Base-by-base conservation (phyloP, 768 basidiomycete species). In the Xerocomellus dryophilus region DNA sequence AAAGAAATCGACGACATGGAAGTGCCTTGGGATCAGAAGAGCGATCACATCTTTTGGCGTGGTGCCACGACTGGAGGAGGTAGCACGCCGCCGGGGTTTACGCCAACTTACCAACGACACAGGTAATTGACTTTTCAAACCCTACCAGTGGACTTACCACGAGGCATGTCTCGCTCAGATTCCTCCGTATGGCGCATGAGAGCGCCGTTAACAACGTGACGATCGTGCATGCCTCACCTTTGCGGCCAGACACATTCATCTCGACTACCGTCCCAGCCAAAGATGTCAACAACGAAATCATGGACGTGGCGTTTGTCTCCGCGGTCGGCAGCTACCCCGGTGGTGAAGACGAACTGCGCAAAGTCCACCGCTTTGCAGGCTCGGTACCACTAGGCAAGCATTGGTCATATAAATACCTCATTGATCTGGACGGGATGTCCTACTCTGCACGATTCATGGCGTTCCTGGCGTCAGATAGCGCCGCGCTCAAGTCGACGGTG, bases 11-110 rank as follows among this genome's bases (percentile, higher is more conserved):
- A 98, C 60, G 77, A 84, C 49, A 88, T 92, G 85, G 95, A 98
- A 63, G 69, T 83, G 9, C 82, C 89, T 1, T 99, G 96, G 96
- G 87, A 90, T 50, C 73, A 86, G 56, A 98, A 98, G 74, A 73
- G 76, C n/a, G 82, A 93, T 66, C 82, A 81, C 65, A 81, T 98
- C 39, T 95, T 95, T 70, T 99, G 96, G 93, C 76, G 97, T 42
- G 97, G 97, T 11, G 93, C 94, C 3, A 96, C 93, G 0, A 98
- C 96, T 0, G 97, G 97, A 51, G 95, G 95, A 2, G 94, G 94
- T 29, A 90, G 80, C 57, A 86, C 86, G 36, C 94, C 94, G 1
- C 82, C 84, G 0, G 93, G 94, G 0, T 96, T 90, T 65, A 74
- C 90, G 3, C 73, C 83, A 2, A 81, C 84, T 58, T 97, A 94